A percentile compares a stretch with the other conserved stretches of the same genome.
Conservation (phyloP, 1,284 basidiomycete genomes). For the Ustilago sp. region DNA sequence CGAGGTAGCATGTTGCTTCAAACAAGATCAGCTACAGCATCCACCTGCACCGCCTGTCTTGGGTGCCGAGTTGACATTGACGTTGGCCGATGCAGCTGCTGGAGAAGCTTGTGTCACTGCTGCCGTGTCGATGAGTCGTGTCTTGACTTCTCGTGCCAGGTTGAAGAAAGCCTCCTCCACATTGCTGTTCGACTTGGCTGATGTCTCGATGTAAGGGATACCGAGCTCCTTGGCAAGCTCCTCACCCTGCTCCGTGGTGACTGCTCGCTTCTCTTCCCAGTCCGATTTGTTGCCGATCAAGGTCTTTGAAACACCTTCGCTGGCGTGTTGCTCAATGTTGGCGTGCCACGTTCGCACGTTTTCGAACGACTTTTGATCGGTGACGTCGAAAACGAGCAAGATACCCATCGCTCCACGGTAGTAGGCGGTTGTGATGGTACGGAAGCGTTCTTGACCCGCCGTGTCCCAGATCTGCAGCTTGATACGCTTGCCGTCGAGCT, state of each 20-base stretch:
- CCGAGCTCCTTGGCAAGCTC: conserved; percentile 87
- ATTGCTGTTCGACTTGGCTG: conserved; percentile 95
- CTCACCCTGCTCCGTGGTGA: conserved; percentile 81
- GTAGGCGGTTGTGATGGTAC: conserved; percentile 99
- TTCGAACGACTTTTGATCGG: conserved; percentile 96
- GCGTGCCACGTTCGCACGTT: conserved; percentile 99
- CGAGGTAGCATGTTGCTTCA: neutral
- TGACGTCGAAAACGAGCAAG: conserved; percentile 97
- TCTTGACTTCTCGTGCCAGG: conserved; percentile 83
- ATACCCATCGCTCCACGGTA: conserved; percentile 99
- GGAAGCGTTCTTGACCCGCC: conserved; percentile 98
- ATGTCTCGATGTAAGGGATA: conserved; percentile 96
- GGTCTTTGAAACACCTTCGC: conserved; percentile 98
- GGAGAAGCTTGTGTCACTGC: conserved; percentile 44
- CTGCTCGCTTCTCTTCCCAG: conserved; percentile 95
- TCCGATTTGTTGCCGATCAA: conserved; percentile 99
- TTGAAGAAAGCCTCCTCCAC: conserved; percentile 99
- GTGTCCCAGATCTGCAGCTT: conserved; percentile 99
- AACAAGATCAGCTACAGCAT: conserved; percentile 31
- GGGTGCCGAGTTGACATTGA: conserved; percentile 51
- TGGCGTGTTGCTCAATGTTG: conserved; percentile 98
- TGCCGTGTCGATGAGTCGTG: conserved; percentile 84
- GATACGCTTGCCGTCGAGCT: conserved; percentile 93
- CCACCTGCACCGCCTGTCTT: conserved; percentile 37
- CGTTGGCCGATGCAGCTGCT: conserved; percentile 43